These are phyloP conservation scores for Physcomitrellopsis africana DNA, from an alignment of 225 moss, liverwort and hornwort genomes.

Conservation along the genomic window DNA sequence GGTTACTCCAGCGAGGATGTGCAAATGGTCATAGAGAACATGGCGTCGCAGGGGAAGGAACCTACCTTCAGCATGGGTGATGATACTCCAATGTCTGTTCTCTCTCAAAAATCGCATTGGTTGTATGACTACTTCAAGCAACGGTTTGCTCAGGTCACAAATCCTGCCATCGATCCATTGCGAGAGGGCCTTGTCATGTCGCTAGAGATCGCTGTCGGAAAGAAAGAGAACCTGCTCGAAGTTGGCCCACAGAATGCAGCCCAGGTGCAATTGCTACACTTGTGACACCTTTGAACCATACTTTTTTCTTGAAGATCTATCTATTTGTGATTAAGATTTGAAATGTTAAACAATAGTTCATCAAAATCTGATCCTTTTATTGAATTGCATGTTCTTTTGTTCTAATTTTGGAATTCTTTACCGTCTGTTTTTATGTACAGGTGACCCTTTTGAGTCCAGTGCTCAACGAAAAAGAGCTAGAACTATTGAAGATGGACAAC, in stretches of 20 bases:
- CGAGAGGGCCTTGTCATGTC: conserved; percentile 97
- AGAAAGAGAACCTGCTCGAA: conserved; percentile 77
- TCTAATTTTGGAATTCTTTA: conserved; percentile 2
- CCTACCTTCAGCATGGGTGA: conserved; percentile 97
- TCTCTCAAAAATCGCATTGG: conserved; percentile 76
- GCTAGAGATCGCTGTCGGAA: conserved; percentile 80
- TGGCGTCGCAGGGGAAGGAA: conserved; percentile 90
- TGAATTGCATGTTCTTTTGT: neutral
- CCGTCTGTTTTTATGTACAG: conserved; percentile 34
- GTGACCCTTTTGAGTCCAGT: conserved; percentile 75
- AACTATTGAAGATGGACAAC: conserved; percentile 56
- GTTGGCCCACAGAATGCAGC: conserved; percentile 73
- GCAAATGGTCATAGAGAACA: conserved; percentile 97
- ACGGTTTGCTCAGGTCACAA: conserved; percentile 93
- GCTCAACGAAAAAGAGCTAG: conserved; percentile 74
- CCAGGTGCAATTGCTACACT: conserved; percentile 50
- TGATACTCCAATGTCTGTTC: conserved; percentile 77
- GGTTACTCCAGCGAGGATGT: conserved; percentile 92
- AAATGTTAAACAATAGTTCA: neutral
- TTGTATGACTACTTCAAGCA: conserved; percentile 96
- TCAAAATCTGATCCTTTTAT: neutral
- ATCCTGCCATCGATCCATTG: conserved; percentile 87
- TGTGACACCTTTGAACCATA: neutral
- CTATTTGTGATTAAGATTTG: neutral
- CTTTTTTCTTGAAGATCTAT: neutral